Evolutionary conservation across 164 flowering plant genomes (phyloP), one percentile per base, ranked within the genome.

Genomic region (Chloranthus sessilifolius): DNA sequence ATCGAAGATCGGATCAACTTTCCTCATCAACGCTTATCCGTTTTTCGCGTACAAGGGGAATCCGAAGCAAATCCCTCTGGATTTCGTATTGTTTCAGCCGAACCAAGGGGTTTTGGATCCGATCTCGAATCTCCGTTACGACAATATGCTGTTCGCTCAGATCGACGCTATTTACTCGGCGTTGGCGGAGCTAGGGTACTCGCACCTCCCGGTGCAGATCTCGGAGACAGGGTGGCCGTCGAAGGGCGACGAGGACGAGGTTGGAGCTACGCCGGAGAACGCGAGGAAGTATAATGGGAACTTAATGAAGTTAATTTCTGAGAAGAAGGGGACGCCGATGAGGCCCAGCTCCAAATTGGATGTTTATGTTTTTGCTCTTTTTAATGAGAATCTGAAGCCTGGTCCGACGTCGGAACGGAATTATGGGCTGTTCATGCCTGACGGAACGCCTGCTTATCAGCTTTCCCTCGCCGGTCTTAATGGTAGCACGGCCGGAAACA

Each of bases 211-310:
- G 14, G 59, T 75, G 6, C 66, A 66, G 64, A 55, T 75, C 22
- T 72, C 80, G n/a, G 80, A 75, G 50, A 72, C 76, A 2, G 80
- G 80, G 17, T 75, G 80, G 80, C 80, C 80, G 26, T 68, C 76
- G 21, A 72, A 61, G 52, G 80, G 80, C 22, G 77, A 75, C 48
- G 55, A 42, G 31, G 65, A 67, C 35, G 76, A 72, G 61, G 50
- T 61, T 8, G 80, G 76, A 25, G 80, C 80, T 4, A 61, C 77
- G 31, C 34, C 53, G 43, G 80, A 66, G 26, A 69, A 72, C 43
- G 80, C 80, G 1, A 64, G 42, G 64, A 69, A 66, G 60, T 75
- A 75, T 36, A 75, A 75, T 31, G 66, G 59, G 20, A 72, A 72
- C 40, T 25, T 75, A 58, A 41, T 75, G 38, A 66, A 61, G 55